These are phyloP conservation scores for Kwoniella sp. DNA, from an alignment of 768 basidiomycete species.

Conservation along the genomic window DNA sequence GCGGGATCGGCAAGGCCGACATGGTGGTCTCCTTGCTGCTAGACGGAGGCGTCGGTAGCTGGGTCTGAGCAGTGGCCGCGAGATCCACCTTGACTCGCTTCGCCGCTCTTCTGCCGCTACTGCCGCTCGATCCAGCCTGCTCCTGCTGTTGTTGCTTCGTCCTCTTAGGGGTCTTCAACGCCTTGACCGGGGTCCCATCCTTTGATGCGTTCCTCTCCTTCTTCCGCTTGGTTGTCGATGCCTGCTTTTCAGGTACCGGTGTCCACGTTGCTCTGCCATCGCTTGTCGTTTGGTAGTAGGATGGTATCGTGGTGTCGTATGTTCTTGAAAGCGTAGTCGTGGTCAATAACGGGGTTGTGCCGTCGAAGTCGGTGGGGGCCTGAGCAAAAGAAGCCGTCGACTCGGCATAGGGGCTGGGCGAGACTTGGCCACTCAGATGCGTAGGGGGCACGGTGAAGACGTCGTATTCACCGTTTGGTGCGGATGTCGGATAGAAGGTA, in stretches of 20 bases:
- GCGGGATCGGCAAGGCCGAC: background rate
- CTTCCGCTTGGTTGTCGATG: constrained; percentile 25
- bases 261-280: constrained; percentile 14
- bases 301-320: constrained; percentile 38
- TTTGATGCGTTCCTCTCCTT: constrained; percentile 14
- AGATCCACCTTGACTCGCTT: constrained; percentile 18
- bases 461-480: constrained; percentile 19
- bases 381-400: background rate
- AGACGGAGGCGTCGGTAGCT: constrained; percentile 41
- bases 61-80: constrained; percentile 4
- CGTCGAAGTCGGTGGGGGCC: constrained; percentile 8
- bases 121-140: constrained; percentile 1
- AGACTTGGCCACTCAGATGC: constrained; percentile 4
- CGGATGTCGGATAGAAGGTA: constrained; percentile 21
- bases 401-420: constrained; percentile 11
- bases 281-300: constrained; percentile 31
- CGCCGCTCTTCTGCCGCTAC: constrained; percentile 7
- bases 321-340: constrained; percentile 21
- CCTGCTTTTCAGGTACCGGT: constrained; percentile 18
- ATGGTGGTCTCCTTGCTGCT: constrained; percentile 28
- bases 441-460: constrained; percentile 11
- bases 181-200: constrained; percentile 12
- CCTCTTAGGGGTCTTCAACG: constrained; percentile 31
- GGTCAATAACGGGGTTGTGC: constrained; percentile 17
- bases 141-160: constrained; percentile 12